Evolutionary conservation across 768 basidiomycete genomes (phyloP).

Genomic region (Mrakia hoshinonis): DNA sequence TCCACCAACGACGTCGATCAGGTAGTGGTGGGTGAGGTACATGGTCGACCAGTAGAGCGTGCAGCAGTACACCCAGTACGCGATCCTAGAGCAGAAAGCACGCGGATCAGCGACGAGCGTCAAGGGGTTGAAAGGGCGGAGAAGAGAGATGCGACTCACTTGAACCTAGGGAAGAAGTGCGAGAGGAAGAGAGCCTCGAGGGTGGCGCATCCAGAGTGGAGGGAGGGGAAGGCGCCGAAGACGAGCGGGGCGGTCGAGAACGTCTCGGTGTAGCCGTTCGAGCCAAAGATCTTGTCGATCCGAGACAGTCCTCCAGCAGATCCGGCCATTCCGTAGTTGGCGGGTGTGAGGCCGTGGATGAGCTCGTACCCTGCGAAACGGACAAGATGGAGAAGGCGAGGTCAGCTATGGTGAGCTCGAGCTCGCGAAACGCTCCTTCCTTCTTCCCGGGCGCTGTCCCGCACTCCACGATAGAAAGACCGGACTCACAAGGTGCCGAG

Average conservation of each 20-base stretch:
- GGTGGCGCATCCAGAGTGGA: slow-evolving; percentile 84
- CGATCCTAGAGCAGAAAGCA: slow-evolving; percentile 33
- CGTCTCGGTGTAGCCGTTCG: slow-evolving; percentile 61
- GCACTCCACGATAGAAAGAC: neutral
- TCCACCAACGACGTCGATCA: slow-evolving; percentile 93
- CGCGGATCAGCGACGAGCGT: no score
- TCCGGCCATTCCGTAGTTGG: slow-evolving; percentile 82
- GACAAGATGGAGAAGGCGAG: neutral
- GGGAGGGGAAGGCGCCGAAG: slow-evolving; percentile 91
- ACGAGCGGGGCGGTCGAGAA: slow-evolving; percentile 86
- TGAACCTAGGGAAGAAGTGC: slow-evolving; percentile 79
- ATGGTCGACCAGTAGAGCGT: slow-evolving; percentile 71
- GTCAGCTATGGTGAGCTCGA: neutral
- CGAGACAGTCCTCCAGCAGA: slow-evolving; percentile 87
- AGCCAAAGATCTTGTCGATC: slow-evolving; percentile 78
- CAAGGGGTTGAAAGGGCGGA: neutral
- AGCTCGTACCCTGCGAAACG: slow-evolving; percentile 88
- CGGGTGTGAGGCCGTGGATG: slow-evolving; percentile 90
- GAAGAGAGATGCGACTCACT: slow-evolving; percentile 19
- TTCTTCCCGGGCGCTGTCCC: neutral
- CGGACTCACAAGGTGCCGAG: slow-evolving; percentile 61
- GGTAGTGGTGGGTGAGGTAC: slow-evolving; percentile 57
- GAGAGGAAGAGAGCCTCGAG: slow-evolving; percentile 86
- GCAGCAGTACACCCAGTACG: slow-evolving; percentile 72
- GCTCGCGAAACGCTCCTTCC: neutral